Base-by-base conservation (phyloP, 2,329 filamentous ascomycete species). In the Teratosphaeria nubilosa region DNA sequence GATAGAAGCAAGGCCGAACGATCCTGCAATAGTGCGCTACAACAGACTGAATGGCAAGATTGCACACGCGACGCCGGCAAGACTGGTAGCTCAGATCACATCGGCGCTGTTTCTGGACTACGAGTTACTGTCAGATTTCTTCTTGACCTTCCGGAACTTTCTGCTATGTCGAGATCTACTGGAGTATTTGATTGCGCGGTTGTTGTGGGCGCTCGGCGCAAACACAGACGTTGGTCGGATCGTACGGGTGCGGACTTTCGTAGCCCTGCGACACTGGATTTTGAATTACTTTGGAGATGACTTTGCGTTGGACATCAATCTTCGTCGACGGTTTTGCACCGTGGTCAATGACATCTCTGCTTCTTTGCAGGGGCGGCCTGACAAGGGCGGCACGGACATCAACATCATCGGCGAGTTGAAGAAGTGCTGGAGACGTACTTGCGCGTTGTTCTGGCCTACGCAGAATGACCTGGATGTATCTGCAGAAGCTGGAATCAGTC, bases 281-380 rank as follows among this genome's bases (percentile, higher is more conserved):
- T 76, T 99, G 62, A 99, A 99, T 72, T 99, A 99, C 73, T 99
- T 97, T 65, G 81, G 89, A 57, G 94, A 99, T 69, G 94, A 99
- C 70, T 99, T 96, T 70, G 83, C 95, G 48, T 74, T 86, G 25
- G 85, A 91, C 69, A 86, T 87, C 68, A 77, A 82, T 51, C 78
- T 97, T 32, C 86, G 92, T 9, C 77, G 82, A 5, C 82, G 83
- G 16, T 96, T 96, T 69, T 96, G 92, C 73, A 79, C 85, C 32
- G 79, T 91, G 9, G 79, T 96, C 59, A 96, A 97, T 70, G 70
- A 71, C 25, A 70, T 87, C 57, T 81, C 82, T 58, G 69, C 72
- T 31, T 74, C 79, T 57, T 75, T 86, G 34, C 78, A 76, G 56
- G 72, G 74, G 53, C 76, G 81, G 56, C 70, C 75, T 56, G 77